A percentile compares a stretch with the other conserved stretches of the same genome.
phyloP scores from a whole-genome alignment of 1,139 yeast genomes.

The Hanseniaspora uvarum region DNA sequence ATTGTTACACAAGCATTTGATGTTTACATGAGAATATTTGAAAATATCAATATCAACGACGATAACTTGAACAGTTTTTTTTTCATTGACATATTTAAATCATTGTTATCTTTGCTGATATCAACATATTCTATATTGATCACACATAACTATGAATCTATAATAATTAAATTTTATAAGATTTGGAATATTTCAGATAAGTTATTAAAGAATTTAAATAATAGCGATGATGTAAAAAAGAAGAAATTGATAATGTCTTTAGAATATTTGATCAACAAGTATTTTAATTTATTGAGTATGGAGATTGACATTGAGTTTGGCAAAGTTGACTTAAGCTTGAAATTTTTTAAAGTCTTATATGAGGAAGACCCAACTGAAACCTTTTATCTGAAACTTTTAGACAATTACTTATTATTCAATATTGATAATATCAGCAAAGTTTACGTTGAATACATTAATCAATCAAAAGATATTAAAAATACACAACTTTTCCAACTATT shows the following conservation, averaged over 20 bases:
- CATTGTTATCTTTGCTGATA: slow-evolving; percentile 4
- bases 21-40: neutral
- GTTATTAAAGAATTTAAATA: neutral
- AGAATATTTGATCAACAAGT: slow-evolving; percentile 12
- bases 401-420: slow-evolving; percentile 13
- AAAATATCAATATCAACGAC: neutral
- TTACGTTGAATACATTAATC: neutral
- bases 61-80: neutral
- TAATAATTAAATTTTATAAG: neutral
- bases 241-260: slow-evolving; percentile 10
- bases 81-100: slow-evolving; percentile 10
- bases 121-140: neutral
- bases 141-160: neutral
- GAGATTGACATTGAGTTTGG: neutral
- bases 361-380: neutral
- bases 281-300: slow-evolving; percentile 1
- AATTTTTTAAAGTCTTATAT: neutral
- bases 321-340: neutral
- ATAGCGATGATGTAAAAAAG: neutral
- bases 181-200: slow-evolving; percentile 6
- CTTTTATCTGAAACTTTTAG: slow-evolving; percentile 5
- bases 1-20: neutral
- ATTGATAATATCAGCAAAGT: neutral
- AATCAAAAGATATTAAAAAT: neutral
- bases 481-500: neutral